Evolutionary conservation across 192 early-diverging fungal genomes (phyloP).

Genomic region (Backusella tarrabulga): DNA sequence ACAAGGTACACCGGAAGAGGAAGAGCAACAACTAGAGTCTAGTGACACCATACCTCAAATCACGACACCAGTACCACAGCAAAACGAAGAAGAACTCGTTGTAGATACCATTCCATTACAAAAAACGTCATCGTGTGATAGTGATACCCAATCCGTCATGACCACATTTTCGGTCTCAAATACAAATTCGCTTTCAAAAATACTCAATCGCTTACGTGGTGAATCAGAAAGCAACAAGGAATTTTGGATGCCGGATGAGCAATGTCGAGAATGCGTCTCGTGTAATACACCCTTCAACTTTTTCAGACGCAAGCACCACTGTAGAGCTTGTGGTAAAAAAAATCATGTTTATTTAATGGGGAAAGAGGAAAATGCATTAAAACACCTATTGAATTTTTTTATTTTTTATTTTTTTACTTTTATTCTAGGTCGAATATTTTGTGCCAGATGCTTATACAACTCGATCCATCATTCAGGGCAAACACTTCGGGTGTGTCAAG

Average conservation of each 20-base stretch:
- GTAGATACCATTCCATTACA: slow-evolving; percentile 9
- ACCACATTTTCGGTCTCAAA: slow-evolving; percentile 44
- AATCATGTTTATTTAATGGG: neutral
- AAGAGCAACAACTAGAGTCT: neutral
- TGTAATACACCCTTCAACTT: slow-evolving; percentile 70
- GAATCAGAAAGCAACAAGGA: slow-evolving; percentile 51
- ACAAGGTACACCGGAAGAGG: neutral
- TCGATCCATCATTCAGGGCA: slow-evolving; percentile 51
- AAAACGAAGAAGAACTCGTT: neutral
- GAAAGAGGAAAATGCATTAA: neutral
- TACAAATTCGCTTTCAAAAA: slow-evolving; percentile 49
- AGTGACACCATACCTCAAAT: neutral
- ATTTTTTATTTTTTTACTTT: neutral
- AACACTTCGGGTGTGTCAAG: slow-evolving; percentile 64
- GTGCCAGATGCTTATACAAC: slow-evolving; percentile 68
- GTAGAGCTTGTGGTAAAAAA: slow-evolving; percentile 73
- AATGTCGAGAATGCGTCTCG: slow-evolving; percentile 74
- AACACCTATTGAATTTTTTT: neutral
- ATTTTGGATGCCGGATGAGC: slow-evolving; percentile 86
- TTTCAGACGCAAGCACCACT: slow-evolving; percentile 76
- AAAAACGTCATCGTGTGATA: slow-evolving; percentile 35
- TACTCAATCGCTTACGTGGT: slow-evolving; percentile 50
- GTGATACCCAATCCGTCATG: slow-evolving; percentile 46
- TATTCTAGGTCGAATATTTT: slow-evolving; percentile 65
- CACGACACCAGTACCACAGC: neutral